Base-by-base conservation (phyloP, 768 basidiomycete genomes). In the Gyrodon lividus region DNA sequence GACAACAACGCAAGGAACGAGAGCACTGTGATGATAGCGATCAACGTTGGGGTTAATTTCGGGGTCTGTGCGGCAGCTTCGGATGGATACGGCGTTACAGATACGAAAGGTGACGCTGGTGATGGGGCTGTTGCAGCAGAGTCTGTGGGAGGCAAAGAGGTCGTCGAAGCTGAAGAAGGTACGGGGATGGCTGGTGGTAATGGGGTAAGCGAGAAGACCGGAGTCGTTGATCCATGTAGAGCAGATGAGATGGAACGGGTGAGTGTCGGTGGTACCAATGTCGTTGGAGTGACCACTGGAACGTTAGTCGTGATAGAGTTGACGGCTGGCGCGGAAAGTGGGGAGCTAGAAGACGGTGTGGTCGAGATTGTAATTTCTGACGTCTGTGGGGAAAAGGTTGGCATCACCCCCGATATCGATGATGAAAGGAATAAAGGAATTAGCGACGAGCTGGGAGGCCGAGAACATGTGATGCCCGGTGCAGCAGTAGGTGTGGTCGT, bases 1-100 rank as follows among this genome's bases (percentile, higher is more conserved):
- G 62, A 59, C 9, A 59, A 9, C 8, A 58, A 23, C 19, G 31
- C 59, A 20, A 64, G 42, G 23, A 58, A 40, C 33, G 58, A 59
- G 14, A 54, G 23, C 4, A 55, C 39, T 14, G 46, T 42, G 35
- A 62, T 56, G 42, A 61, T 55, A 19, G 55, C 57, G 30, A 65
- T 57, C 9, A 63, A 43, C 17, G 52, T 48, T 16, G 31, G 50
- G 30, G 50, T 26, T 24, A 43, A 30, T 10, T 52, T 28, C 35
- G 47, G 39, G 13, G 54, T 43, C 23, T 50, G 61, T 13, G 51
- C 33, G 17, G 51, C 43, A 17, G 46, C 39, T 24, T 35, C 8
- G n/a, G 9, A 34, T 61, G 65, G 42, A 50, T 38, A 17, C 17
- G 48, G n/a, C 43, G 50, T 39, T 13, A 28, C 24, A 23, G 40